Conservation (phyloP, 2,329 filamentous ascomycete species). For the Colletotrichum musicola region DNA sequence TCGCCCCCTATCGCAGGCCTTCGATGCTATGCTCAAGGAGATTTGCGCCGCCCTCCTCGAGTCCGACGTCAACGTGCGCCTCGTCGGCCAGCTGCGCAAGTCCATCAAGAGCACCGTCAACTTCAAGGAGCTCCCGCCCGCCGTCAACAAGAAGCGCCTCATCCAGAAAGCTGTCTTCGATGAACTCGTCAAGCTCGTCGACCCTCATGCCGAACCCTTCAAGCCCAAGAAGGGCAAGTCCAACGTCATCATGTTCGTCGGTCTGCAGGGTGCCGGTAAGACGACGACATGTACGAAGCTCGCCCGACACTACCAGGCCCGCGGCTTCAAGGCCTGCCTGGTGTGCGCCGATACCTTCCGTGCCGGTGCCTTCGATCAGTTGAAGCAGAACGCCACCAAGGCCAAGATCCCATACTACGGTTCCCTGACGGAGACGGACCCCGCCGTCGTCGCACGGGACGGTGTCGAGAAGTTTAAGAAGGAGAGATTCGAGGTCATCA, state of each 20-base stretch:
- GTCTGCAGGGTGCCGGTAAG: conserved; percentile 96
- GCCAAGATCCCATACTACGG: conserved; percentile 99
- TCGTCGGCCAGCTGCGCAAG: conserved; percentile 91
- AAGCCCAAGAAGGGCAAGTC: conserved; percentile 96
- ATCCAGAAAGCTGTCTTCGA: conserved; percentile 99
- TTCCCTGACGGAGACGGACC: conserved; percentile 95
- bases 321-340: conserved; percentile 92
- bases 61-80: conserved; percentile 96
- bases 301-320: conserved; percentile 91
- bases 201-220: conserved; percentile 95
- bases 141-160: conserved; percentile 97
- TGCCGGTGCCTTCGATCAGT: conserved; percentile 96
- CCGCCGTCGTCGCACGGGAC: conserved; percentile 91
- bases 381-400: conserved; percentile 99
- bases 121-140: conserved; percentile 91
- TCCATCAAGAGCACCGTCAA: conserved; percentile 93
- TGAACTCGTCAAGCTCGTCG: conserved; percentile 93
- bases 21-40: conserved; percentile 98
- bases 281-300: conserved; percentile 99
- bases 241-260: conserved; percentile 99
- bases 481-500: conserved; percentile 97
- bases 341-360: conserved; percentile 99
- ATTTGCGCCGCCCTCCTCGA: conserved; percentile 96
- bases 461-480: conserved; percentile 99
- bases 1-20: conserved; percentile 70